Conservation (phyloP, 1,284 basidiomycete genomes). For the Microbotryum silenes-acaulis region DNA sequence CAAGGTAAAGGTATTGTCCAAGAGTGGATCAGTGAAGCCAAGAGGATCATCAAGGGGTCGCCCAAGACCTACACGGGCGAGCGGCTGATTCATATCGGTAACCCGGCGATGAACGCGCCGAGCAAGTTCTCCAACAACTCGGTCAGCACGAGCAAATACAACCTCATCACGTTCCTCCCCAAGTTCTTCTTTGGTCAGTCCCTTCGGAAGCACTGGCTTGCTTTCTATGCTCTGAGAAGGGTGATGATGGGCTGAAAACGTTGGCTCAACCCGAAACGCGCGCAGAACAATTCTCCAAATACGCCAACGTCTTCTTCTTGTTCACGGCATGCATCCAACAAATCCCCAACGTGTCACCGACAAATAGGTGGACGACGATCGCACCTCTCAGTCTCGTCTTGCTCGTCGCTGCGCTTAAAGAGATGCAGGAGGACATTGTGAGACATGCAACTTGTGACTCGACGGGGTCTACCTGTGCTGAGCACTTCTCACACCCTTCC, state of each 20-base stretch:
- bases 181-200: slow-evolving; percentile 82
- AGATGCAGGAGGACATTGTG: slow-evolving; percentile 82
- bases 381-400: slow-evolving; percentile 82
- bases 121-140: slow-evolving; percentile 53
- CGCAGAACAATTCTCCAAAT: slow-evolving; percentile 94
- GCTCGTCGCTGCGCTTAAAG: slow-evolving; percentile 93
- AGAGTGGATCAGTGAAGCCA: slow-evolving; percentile 7
- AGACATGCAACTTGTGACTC: slow-evolving; percentile 12
- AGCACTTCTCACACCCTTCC: neutral
- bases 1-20: neutral
- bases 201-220: slow-evolving; percentile 4
- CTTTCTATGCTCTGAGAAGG: neutral
- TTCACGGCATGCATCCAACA: slow-evolving; percentile 98
- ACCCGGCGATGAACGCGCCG: slow-evolving; percentile 23
- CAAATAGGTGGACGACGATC: slow-evolving; percentile 92
- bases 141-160: slow-evolving; percentile 94
- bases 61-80: slow-evolving; percentile 30
- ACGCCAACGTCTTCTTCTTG: slow-evolving; percentile 97
- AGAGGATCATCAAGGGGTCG: slow-evolving; percentile 8
- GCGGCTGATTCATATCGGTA: slow-evolving; percentile 30
- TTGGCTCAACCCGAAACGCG: slow-evolving; percentile 16
- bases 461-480: neutral
- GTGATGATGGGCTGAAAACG: slow-evolving; percentile 9
- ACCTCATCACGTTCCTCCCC: slow-evolving; percentile 74
- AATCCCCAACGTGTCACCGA: slow-evolving; percentile 95